Conservation (phyloP, 2,329 filamentous ascomycete genomes). For the Apiospora aurea region DNA sequence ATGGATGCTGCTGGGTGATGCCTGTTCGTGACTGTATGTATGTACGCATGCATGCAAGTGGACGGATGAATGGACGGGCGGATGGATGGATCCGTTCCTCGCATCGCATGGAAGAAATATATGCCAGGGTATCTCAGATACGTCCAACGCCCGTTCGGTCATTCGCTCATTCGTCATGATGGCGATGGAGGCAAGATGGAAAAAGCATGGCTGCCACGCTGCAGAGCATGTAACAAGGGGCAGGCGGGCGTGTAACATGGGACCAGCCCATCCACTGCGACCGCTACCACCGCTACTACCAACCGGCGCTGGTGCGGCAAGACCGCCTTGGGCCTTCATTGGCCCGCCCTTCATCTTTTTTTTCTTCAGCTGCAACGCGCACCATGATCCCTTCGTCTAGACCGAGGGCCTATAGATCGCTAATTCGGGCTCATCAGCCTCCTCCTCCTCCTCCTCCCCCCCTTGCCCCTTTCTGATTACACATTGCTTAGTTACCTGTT, state of each 20-base stretch:
- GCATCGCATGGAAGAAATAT: background rate
- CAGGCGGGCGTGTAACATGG: background rate
- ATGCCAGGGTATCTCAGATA: background rate
- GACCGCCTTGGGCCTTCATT: background rate
- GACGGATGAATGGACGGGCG: too few species aligned
- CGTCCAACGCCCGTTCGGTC: background rate
- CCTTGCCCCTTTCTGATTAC: background rate
- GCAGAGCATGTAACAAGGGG: background rate
- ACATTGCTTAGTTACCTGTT: background rate
- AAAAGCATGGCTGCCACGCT: background rate
- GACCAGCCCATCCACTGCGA: background rate
- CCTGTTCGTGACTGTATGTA: too few species aligned
- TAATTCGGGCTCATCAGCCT: background rate
- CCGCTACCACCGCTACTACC: background rate
- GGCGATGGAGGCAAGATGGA: background rate
- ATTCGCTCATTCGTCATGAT: background rate
- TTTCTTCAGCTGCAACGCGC: background rate
- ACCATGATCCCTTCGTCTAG: conserved; percentile 14
- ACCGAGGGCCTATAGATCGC: conserved; percentile 2
- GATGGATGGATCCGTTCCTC: too few species aligned
- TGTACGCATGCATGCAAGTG: too few species aligned
- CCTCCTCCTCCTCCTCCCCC: background rate
- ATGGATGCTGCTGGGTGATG: too few species aligned
- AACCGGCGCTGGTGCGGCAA: conserved; percentile 4
- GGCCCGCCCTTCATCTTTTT: background rate